Conservation (phyloP, 768 basidiomycete species). For the Russula foetens region DNA sequence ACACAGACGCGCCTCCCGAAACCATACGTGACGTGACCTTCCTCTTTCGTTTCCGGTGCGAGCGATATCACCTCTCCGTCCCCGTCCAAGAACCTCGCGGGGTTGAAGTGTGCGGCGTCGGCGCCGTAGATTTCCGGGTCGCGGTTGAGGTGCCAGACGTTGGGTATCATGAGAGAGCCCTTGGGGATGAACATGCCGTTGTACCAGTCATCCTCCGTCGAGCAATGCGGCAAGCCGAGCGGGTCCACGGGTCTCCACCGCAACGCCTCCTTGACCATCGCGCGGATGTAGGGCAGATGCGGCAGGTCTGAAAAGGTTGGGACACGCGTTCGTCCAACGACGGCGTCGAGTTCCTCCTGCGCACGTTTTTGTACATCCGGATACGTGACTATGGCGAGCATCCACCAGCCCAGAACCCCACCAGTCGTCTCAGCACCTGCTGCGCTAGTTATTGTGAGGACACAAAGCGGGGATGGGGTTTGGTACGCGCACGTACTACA, state of each 20-base stretch:
- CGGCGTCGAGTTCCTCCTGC: constrained; percentile 10
- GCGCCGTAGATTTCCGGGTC: constrained; percentile 9
- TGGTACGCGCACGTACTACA: neutral
- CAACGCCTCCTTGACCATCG: constrained; percentile 16
- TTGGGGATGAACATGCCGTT: constrained; percentile 15
- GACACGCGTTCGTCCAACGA: neutral
- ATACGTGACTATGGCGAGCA: constrained; percentile 8
- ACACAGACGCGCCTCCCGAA: constrained; percentile 12
- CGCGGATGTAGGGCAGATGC: constrained; percentile 6
- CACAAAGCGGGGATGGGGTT: neutral
- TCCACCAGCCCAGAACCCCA: constrained; percentile 11
- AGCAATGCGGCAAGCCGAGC: constrained; percentile 11
- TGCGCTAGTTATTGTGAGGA: neutral
- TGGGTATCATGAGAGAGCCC: neutral
- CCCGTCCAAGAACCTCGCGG: neutral
- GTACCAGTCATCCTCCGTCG: constrained; percentile 13
- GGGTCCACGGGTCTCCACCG: constrained; percentile 13
- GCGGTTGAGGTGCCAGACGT: constrained; percentile 11
- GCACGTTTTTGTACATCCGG: constrained; percentile 8
- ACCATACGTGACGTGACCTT: constrained; percentile 11
- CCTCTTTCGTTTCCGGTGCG: constrained; percentile 10
- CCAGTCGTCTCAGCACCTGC: neutral
- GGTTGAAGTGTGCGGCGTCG: constrained; percentile 8
- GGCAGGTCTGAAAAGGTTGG: constrained; percentile 1
- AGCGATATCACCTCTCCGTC: neutral